Base-by-base conservation (phyloP, 495 filamentous ascomycete species). In the Talaromyces liani region DNA sequence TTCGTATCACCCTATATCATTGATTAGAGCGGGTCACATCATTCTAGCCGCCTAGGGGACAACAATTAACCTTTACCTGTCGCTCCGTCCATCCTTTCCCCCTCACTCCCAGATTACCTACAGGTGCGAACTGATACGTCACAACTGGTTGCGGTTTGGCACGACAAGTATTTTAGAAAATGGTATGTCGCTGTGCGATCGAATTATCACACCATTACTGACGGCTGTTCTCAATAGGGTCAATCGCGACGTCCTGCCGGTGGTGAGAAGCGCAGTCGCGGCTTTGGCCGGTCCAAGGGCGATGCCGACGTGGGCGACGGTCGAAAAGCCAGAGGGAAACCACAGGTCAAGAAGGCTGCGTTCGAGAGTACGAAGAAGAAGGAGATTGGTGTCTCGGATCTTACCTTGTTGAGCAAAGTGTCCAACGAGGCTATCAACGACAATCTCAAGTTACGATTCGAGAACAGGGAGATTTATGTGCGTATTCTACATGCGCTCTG, bases 371-470 rank as follows among this genome's bases (percentile, higher is more conserved):
- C 87, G 60, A 97, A 97, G 84, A 98, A 97, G 87, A 98, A 97
- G 85, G 92, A 98, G 76, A 93, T 98, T 66, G 95, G 95, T 62
- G 93, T 99, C 29, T 97, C 95, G 20, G 95, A 99, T 82, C 83
- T 99, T 68, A 99, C 95, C 5, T 81, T 99, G 65, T 89, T 99
- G 68, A 96, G 91, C 79, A 97, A 98, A 78, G 94, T 99, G 65
- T 94, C 92, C 64, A 97, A 98, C 72, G 95, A 99, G 74, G 92
- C 93, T 18, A 99, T 99, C 80, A 99, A 99, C 77, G 93, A 97
- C 63, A 99, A 99, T 75, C 71, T 99, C 75, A 95, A 96, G 80
- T 91, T 96, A 74, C 88, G 95, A 47, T 99, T 99, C 74, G 90
- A 97, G 69, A 91, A 92, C 82, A 87, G 80, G 66, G 92, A 98